Conservation (phyloP, 1,284 basidiomycete genomes). For the Cronartium quercuum region DNA sequence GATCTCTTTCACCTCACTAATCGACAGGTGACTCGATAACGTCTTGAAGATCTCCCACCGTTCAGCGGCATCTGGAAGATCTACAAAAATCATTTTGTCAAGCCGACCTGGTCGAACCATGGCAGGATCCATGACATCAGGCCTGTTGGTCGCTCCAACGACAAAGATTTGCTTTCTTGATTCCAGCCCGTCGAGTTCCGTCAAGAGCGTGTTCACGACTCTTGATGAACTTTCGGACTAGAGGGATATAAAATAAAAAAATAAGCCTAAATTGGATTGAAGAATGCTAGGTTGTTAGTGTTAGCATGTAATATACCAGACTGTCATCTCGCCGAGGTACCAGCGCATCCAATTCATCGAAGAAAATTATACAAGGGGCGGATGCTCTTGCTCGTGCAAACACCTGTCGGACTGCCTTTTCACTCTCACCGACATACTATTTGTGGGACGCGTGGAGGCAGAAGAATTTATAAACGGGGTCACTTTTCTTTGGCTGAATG, state of each 20-base stretch:
- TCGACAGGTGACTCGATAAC: conserved; percentile 46
- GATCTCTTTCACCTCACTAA: not conserved
- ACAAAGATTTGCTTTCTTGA: conserved; percentile 85
- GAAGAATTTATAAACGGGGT: not conserved
- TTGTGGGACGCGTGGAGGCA: not conserved
- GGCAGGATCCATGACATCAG: conserved; percentile 97
- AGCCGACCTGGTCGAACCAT: conserved; percentile 95
- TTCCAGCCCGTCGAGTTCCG: conserved; percentile 91
- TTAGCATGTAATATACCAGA: conserved; percentile 57
- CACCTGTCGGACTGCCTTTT: conserved; percentile 86
- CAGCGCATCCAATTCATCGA: conserved; percentile 93
- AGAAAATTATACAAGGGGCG: conserved; percentile 84
- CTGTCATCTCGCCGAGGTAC: conserved; percentile 88
- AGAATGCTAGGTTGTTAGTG: not conserved
- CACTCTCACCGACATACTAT: conserved; percentile 95
- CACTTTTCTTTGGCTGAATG: not conserved
- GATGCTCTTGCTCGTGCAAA: conserved; percentile 82
- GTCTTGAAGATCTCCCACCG: conserved; percentile 79
- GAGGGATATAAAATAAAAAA: not conserved
- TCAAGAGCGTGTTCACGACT: conserved; percentile 95
- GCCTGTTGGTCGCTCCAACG: conserved; percentile 94
- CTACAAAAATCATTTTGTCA: conserved; percentile 94
- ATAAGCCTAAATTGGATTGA: not conserved
- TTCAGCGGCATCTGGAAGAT: conserved; percentile 71
- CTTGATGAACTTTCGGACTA: conserved; percentile 91